Percentiles rank a stretch among this genome's conserved stretches.
Conservation (phyloP, 768 basidiomycete species). For the Lepiota venenata region DNA sequence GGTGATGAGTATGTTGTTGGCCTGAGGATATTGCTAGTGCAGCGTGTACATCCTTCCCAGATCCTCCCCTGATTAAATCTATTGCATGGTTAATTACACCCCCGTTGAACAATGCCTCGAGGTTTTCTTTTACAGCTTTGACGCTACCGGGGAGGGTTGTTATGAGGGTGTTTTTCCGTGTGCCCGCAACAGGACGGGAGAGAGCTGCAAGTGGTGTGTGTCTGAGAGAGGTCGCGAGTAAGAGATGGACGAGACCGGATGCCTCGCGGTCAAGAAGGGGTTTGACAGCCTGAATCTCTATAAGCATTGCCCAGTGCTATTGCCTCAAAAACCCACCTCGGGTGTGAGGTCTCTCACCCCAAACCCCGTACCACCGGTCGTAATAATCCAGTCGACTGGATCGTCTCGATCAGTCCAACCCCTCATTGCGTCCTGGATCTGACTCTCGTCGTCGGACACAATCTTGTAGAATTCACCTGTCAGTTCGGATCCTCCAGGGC, state of each 20-base stretch:
- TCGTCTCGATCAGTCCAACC: conserved; percentile 38
- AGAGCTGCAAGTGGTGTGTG: conserved; percentile 81
- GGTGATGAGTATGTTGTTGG: conserved; percentile 26
- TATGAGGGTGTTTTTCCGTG: conserved; percentile 60
- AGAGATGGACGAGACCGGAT: conserved; percentile 71
- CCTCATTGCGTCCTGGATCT: conserved; percentile 47
- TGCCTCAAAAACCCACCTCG: conserved; percentile 46
- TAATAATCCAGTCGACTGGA: conserved; percentile 70
- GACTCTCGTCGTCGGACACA: conserved; percentile 62
- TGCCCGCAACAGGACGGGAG: conserved; percentile 81
- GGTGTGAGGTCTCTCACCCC: conserved; percentile 79
- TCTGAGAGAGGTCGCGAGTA: conserved; percentile 64
- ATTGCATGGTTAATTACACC: conserved; percentile 69
- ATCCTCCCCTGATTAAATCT: conserved; percentile 67
- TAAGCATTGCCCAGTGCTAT: neutral
- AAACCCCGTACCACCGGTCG: conserved; percentile 88
- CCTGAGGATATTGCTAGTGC: conserved; percentile 30
- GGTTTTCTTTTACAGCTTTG: conserved; percentile 80
- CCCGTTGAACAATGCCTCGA: conserved; percentile 54
- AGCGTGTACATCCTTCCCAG: conserved; percentile 56
- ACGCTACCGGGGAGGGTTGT: conserved; percentile 83
- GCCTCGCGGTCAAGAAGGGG: conserved; percentile 65
- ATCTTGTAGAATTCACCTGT: conserved; percentile 33
- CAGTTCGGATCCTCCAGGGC: neutral
- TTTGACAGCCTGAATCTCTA: conserved; percentile 44